Base-by-base conservation (phyloP, 2,329 filamentous ascomycete species). In the Leptographium radiaticola region DNA sequence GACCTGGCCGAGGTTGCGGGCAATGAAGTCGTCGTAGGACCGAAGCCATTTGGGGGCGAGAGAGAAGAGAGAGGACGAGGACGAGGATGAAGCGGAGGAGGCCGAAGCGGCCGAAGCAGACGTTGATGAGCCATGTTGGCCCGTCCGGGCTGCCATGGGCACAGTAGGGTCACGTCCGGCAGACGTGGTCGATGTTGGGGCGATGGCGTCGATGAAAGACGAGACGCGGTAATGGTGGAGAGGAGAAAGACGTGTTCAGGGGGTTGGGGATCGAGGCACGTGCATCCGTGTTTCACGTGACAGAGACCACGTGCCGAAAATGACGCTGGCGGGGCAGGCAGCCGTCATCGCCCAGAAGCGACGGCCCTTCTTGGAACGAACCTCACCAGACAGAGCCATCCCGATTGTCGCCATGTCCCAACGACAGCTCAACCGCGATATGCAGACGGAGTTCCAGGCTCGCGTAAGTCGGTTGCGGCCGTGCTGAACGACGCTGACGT, bases 1-100 rank as follows among this genome's bases (percentile, higher is more conserved):
- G 52, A 98, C 89, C 56, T 94, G 89, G 64, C 89, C 86, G 57
- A 89, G 84, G 68, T 98, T 98, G 71, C 91, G 93, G 58, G 87
- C 86, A 72, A 98, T 91, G 71, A 97, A 96, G 59, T 93, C 84
- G 63, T 83, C 82, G 69, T 95, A 95, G 71, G 82, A 78, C 59
- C 76, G 71, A 52, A 88, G 72, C 81, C 80, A 87, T 67, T 75
- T 75, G 31, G 82, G 83, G 81, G 62, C 82, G 68, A 44, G 49
- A 20, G 1, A 44, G 53, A 9, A 52, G 36, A 9, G 42, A 18
- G 47, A 18, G 2, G 47, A 42, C 31, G 42, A 12, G 6, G 38
- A 18, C 16, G 30, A 18, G 10, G 39, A 34, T 16, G 39, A 38
- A 2, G 36, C 6, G 2, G n/a, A 46, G 1, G 44, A 33, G 6